Conservation (phyloP, 2,329 filamentous ascomycete genomes). For the Nemania abortiva region DNA sequence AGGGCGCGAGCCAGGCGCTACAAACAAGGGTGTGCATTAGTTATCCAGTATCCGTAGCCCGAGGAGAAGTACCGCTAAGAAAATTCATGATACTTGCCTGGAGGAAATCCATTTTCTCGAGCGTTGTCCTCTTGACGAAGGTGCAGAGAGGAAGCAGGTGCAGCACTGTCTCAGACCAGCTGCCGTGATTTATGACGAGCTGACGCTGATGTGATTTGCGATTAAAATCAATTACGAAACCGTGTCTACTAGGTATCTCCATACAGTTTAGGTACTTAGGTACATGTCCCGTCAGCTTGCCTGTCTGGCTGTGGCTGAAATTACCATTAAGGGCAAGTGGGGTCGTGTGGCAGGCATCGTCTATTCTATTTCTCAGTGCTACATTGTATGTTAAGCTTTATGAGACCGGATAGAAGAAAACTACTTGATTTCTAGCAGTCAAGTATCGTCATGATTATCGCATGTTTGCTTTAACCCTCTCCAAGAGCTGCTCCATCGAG, state of each 20-base stretch:
- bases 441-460: constrained; percentile 36
- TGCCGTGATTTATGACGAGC: constrained; percentile 34
- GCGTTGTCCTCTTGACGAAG: constrained; percentile 37
- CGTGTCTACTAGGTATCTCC: constrained; percentile 38
- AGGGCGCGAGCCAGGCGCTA: constrained; percentile 86
- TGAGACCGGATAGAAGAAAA: too few species aligned
- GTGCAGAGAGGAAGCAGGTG: constrained; percentile 21
- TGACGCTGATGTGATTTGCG: constrained; percentile 17
- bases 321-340: constrained; percentile 11
- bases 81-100: constrained; percentile 47
- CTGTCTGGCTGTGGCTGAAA: not conserved
- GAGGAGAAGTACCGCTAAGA: not conserved
- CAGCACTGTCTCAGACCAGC: constrained; percentile 37
- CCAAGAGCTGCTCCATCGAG: constrained; percentile 73
- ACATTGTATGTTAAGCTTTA: too few species aligned
- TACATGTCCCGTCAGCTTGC: too few species aligned
- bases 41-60: constrained; percentile 12
- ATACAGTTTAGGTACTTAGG: too few species aligned
- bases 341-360: not conserved
- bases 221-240: constrained; percentile 41
- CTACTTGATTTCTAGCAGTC: not conserved
- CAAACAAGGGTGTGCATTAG: constrained; percentile 38
- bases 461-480: constrained; percentile 77
- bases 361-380: too few species aligned
- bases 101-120: constrained; percentile 52